These are phyloP conservation scores for Coniochaeta pulveracea DNA, from an alignment of 2,329 filamentous ascomycete genomes.

Conservation along the genomic window DNA sequence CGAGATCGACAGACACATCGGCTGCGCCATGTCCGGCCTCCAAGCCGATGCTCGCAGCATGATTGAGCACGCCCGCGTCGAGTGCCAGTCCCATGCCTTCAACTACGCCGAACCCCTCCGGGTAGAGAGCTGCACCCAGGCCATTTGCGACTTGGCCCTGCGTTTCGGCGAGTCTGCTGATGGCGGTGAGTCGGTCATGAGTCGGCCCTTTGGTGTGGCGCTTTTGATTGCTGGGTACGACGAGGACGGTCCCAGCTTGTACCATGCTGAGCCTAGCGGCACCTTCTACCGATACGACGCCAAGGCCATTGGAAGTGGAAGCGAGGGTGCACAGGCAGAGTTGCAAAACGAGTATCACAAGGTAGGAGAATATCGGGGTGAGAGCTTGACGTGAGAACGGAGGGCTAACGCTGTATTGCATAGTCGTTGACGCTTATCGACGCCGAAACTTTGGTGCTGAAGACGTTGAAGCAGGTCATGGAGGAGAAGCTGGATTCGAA, in stretches of 20 bases:
- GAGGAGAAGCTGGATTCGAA: conserved; percentile 98
- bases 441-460: conserved; percentile 88
- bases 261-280: conserved; percentile 94
- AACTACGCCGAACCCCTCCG: conserved; percentile 93
- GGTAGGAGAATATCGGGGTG: conserved; percentile 23
- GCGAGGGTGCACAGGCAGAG: conserved; percentile 94
- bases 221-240: conserved; percentile 94
- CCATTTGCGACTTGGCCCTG: conserved; percentile 93
- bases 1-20: conserved; percentile 97
- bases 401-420: neutral
- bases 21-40: conserved; percentile 95
- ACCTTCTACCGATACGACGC: conserved; percentile 99
- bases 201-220: conserved; percentile 89
- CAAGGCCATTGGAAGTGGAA: conserved; percentile 95
- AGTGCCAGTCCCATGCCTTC: conserved; percentile 94
- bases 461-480: conserved; percentile 99
- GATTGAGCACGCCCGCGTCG: conserved; percentile 96
- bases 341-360: conserved; percentile 98
- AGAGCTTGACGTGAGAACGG: neutral
- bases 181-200: conserved; percentile 98
- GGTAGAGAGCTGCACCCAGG: conserved; percentile 96
- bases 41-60: conserved; percentile 97
- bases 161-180: conserved; percentile 96
- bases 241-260: conserved; percentile 92
- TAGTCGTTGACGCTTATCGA: conserved; percentile 82